These are phyloP conservation scores for Daldinia loculata DNA, from an alignment of 495 filamentous ascomycete species.

Conservation along the genomic window DNA sequence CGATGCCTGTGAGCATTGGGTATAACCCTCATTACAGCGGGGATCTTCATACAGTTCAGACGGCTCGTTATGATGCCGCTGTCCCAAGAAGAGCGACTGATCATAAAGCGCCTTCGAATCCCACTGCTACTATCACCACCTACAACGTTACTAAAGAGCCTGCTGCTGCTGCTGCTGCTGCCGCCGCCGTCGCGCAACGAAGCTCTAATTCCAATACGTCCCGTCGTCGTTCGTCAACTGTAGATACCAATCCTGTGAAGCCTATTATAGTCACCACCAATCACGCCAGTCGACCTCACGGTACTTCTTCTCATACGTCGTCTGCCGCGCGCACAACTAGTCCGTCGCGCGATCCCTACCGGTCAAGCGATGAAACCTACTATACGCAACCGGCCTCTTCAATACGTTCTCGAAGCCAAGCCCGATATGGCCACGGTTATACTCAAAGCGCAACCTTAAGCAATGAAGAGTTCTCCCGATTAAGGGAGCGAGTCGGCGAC, in stretches of 20 bases:
- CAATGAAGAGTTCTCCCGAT: slow-evolving; percentile 55
- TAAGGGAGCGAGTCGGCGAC: slow-evolving; percentile 56
- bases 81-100: slow-evolving; percentile 42
- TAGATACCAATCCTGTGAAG: slow-evolving; percentile 50
- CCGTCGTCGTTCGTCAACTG: slow-evolving; percentile 49
- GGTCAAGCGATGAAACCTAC: slow-evolving; percentile 60
- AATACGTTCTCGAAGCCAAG: slow-evolving; percentile 48
- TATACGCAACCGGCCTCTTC: slow-evolving; percentile 62
- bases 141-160: slow-evolving; percentile 61
- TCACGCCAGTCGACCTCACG: slow-evolving; percentile 42
- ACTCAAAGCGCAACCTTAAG: slow-evolving; percentile 51
- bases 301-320: slow-evolving; percentile 39
- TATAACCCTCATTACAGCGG: slow-evolving; percentile 54
- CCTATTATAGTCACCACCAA: slow-evolving; percentile 60
- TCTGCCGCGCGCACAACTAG: slow-evolving; percentile 51
- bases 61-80: slow-evolving; percentile 50
- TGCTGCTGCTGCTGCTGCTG: too few species aligned
- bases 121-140: slow-evolving; percentile 53
- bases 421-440: slow-evolving; percentile 43
- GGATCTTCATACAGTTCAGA: slow-evolving; percentile 52
- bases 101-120: slow-evolving; percentile 38
- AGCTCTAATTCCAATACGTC: slow-evolving; percentile 55
- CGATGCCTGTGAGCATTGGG: slow-evolving; percentile 54
- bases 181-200: slow-evolving; percentile 30
- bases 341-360: slow-evolving; percentile 58